Evolutionary conservation across 768 basidiomycete species (phyloP), one percentile per base, ranked within the genome.

Genomic region (Wakefieldia striispora): DNA sequence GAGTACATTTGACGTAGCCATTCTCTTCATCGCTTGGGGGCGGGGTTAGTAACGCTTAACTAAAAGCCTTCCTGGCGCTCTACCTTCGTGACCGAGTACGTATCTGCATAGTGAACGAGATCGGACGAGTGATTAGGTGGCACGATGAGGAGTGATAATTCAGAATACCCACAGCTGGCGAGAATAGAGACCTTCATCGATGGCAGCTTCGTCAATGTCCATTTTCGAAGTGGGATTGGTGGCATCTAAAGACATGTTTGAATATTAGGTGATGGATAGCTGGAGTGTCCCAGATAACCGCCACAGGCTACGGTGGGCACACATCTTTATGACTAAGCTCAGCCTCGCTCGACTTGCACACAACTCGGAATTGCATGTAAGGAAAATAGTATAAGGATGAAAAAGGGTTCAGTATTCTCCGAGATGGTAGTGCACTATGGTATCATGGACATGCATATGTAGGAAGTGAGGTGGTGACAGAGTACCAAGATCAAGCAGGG

Each of bases 61-160:
- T 16, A 40, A 24, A 23, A 27, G 23, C n/a, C 27, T 39, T 24
- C 43, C 12, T 33, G 19, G 10, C 4, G 24, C 12, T 45, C 39
- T 47, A 91, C 95, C 95, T 81, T 97, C 95, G 68, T 97, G 93
- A 26, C 95, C 95, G 23, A 98, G 82, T 10, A 98, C 95, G 68
- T 98, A 97, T 58, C 92, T 90, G 51, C 50, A 40, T 37, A 56
- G 45, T 43, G 47, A 45, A 58, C 46, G 40, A 58, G 35, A 57
- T 63, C 49, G 21, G n/a, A 46, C 51, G 24, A 53, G 54, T 21
- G 50, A 58, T 69, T 40, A 39, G 24, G 26, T 13, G 27, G 45
- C 12, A 21, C 29, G 52, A 60, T 61, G 36, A 24, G 35, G 41
- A 45, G 57, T 29, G 46, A 57, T 41, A 41, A 44, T 40, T 58